These are phyloP conservation scores for Trypanosoma brucei DNA, from an alignment of 208 protist genomes.

Conservation along the genomic window DNA sequence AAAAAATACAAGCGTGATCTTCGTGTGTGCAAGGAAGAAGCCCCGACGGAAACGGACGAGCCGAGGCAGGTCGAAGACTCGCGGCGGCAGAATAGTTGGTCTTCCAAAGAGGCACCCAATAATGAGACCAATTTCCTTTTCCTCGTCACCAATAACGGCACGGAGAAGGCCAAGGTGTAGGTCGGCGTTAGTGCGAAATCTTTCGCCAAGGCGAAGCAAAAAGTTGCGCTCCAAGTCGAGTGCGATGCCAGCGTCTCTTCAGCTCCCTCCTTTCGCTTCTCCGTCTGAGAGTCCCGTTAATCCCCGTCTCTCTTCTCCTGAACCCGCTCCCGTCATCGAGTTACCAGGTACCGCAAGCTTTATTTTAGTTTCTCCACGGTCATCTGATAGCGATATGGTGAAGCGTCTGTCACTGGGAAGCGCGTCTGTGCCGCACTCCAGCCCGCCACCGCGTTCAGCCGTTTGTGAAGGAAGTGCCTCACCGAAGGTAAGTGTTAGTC, in stretches of 20 bases:
- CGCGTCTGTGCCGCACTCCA: background rate
- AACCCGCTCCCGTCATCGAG: background rate
- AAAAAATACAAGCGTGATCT: background rate
- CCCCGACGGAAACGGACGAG: background rate
- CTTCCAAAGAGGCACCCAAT: background rate
- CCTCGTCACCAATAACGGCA: background rate
- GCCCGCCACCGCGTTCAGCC: background rate
- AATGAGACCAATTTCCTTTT: background rate
- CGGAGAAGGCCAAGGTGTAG: background rate
- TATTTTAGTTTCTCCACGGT: slow-evolving; percentile 6
- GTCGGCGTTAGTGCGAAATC: too few relatives aligned
- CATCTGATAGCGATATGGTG: background rate
- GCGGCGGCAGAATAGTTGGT: background rate
- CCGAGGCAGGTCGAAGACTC: background rate
- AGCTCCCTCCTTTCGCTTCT: too few relatives aligned
- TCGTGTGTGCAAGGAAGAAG: background rate
- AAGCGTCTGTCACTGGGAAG: background rate
- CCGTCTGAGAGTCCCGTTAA: too few relatives aligned
- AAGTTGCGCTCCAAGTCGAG: too few relatives aligned
- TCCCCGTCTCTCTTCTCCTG: background rate
- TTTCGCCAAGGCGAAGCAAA: too few relatives aligned
- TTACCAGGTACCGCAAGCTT: background rate
- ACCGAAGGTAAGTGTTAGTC: background rate
- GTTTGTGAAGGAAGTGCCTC: background rate
- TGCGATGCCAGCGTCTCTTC: too few relatives aligned